Conservation (phyloP, 2,329 filamentous ascomycete species). For the Tolypocladium sp. region DNA sequence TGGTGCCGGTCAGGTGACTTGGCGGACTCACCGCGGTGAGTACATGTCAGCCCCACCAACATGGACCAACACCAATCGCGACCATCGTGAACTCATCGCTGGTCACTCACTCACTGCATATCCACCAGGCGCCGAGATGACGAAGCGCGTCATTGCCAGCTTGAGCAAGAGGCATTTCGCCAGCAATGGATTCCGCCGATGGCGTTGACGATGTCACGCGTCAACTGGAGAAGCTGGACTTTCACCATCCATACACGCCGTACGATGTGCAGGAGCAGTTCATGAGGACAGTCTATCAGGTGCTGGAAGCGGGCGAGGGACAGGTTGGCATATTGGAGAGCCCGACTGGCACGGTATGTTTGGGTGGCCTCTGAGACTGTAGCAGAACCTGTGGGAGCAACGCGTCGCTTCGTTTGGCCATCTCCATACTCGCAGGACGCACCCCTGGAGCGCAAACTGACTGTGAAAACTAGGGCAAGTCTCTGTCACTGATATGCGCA, state of each 20-base stretch:
- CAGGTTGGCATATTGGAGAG: constrained; percentile 87
- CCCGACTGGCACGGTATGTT: constrained; percentile 66
- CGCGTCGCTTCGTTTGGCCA: background rate
- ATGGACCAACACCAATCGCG: constrained; percentile 4
- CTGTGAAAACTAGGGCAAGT: constrained; percentile 60
- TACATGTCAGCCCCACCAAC: constrained; percentile 9
- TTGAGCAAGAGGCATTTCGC: background rate
- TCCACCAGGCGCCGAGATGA: background rate
- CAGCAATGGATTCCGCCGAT: background rate
- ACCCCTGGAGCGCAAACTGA: background rate
- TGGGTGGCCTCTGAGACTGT: background rate
- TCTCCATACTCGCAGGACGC: background rate
- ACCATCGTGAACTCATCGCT: background rate
- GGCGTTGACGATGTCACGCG: constrained; percentile 9
- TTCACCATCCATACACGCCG: constrained; percentile 79
- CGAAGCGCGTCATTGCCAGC: background rate
- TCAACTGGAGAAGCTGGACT: constrained; percentile 39
- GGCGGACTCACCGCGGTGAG: constrained; percentile 12
- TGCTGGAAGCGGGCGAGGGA: constrained; percentile 59
- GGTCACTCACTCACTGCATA: background rate
- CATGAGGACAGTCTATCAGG: constrained; percentile 74
- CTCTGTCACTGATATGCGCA: constrained; percentile 81
- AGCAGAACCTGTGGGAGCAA: too few relatives aligned
- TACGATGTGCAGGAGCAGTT: constrained; percentile 84
- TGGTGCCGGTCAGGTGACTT: constrained; percentile 19